A percentile compares a stretch with the other conserved stretches of the same genome.
These are phyloP conservation scores for Mycena galopus DNA, from an alignment of 768 basidiomycete genomes.

Conservation along the genomic window DNA sequence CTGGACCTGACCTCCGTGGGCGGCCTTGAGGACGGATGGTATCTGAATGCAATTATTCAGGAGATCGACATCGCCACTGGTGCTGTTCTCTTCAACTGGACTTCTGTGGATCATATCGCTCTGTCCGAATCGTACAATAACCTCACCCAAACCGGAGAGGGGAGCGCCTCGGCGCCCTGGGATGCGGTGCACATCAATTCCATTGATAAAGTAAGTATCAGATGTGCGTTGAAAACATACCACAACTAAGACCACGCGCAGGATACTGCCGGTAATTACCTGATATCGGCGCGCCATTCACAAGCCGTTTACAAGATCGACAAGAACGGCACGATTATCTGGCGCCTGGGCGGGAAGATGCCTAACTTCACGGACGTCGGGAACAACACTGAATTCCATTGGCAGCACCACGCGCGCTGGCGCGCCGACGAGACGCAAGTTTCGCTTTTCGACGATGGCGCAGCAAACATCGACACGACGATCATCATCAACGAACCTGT, in stretches of 20 bases:
- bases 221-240: not conserved
- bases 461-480: not conserved
- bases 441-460: not conserved
- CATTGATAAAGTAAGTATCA: not conserved
- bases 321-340: not conserved
- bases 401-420: not conserved
- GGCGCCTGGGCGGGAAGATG: not conserved
- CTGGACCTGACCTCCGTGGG: conserved; percentile 15
- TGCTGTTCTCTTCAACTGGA: not conserved
- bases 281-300: not conserved
- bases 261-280: not conserved
- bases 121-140: not conserved
- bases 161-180: not conserved
- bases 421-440: not conserved
- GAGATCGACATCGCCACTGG: not conserved
- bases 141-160: not conserved
- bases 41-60: conserved; percentile 13
- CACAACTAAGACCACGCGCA: not conserved
- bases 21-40: conserved; percentile 19
- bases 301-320: not conserved
- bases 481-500: not conserved
- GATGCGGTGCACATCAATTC: not conserved
- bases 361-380: not conserved
- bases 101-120: not conserved
- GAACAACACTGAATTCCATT: not conserved